Evolutionary conservation across 2,329 filamentous ascomycete genomes (phyloP), one percentile per base, ranked within the genome.

Genomic region (Colletotrichum liaoningense): DNA sequence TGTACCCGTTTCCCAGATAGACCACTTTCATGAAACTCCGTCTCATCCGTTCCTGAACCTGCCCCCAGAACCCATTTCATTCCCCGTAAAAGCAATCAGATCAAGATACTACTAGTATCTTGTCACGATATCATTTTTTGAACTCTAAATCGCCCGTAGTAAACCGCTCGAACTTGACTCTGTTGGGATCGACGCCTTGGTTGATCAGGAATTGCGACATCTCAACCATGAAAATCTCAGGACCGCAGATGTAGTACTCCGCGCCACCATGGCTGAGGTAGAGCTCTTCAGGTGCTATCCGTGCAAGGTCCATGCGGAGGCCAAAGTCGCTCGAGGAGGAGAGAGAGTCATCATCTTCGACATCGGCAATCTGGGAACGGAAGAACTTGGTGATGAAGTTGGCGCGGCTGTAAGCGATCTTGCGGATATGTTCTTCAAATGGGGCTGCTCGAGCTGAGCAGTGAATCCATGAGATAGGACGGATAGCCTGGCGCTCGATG

Each of bases 381-480:
- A 89, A 88, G 77, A 88, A 86, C 74, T 84, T 86, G 42, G 82
- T 83, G 49, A 77, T 76, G 75, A 83, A 77, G 64, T 78, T 81
- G 54, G 78, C 76, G 35, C 79, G 80, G 74, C 86, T 77, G 58
- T 79, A 81, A 11, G 83, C 80, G 46, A 91, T 79, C 1, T 80
- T 79, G 8, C 85, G 81, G 69, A 92, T 76, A 74, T 91, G 86
- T 7, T 86, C 81, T 67, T 86, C 85, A 78, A 92, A 92, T 0
- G 90, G 88, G 1, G 86, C 83, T 3, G 84, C 82, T 5, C 70
- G 65, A 4, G 70, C 86, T 4, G 88, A 87, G 26, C 88, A 89
- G 79, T 92, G 90, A 69, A 92, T 85, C 85, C 90, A 92, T 52
- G 88, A 88, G 57, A 92, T 79, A 28, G 86, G 86, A 3, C 89